Base-by-base conservation (phyloP, 768 basidiomycete genomes). In the Hebeloma cylindrosporum region DNA sequence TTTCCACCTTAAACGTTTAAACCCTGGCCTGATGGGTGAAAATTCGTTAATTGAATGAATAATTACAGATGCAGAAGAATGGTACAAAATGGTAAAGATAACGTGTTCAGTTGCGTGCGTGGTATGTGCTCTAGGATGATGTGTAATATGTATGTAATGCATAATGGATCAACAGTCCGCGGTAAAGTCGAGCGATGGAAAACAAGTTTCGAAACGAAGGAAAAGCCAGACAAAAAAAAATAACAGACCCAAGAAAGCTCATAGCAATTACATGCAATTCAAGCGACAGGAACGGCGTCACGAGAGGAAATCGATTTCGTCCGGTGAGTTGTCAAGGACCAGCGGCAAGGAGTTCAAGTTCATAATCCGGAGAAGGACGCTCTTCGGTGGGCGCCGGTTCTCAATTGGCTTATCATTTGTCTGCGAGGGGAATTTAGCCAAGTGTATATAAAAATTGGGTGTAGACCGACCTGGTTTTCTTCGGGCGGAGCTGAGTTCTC, bases 261-360 rank as follows among this genome's bases (percentile, higher is more conserved):
- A n/a, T n/a, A n/a, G n/a, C n/a, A n/a, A n/a, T n/a, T n/a, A 39
- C 23, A 23, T 27, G 29, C 21, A 43, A 44, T 27, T 33, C 32
- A 14, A 43, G 47, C 26, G 35, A 41, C 10, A 47, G 31, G 21
- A 23, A 28, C 20, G 21, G 37, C 16, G 16, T 74, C 58, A 73
- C 23, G 71, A 67, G 26, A 76, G 59, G 48, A 73, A 76, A 48
- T 76, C 73, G 34, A 76, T 62, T 21, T 72, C 72, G 45, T 76
- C 74, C 5, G 71, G 67, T 40, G 72, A 74, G 45, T 66, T 63
- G 31, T 68, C 68, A 22, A 66, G n/a, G n/a, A n/a, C n/a, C n/a
- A n/a, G n/a, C 57, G n/a, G 48, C 52, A 26, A 55, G 37, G 32
- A 43, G 44, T 21, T 50, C 53, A 21, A 61, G 10, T 66, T 61